Percentiles rank a stretch among this genome's conserved stretches.
These are phyloP conservation scores for Cercospora sp. DNA, from an alignment of 2,329 filamentous ascomycete genomes.

Conservation along the genomic window DNA sequence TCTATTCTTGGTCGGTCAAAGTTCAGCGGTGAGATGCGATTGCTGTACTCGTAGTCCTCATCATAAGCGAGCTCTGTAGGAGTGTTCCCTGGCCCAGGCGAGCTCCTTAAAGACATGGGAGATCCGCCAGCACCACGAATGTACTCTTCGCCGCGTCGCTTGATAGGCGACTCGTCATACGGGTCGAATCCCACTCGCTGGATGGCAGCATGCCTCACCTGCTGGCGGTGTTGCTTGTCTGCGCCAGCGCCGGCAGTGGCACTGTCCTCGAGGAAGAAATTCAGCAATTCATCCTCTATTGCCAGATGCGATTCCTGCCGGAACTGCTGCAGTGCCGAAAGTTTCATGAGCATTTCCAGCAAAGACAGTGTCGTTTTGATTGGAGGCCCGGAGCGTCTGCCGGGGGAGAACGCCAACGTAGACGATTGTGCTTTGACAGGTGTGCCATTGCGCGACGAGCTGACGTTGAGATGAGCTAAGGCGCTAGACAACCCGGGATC, in stretches of 20 bases:
- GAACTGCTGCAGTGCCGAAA: slow-evolving; percentile 86
- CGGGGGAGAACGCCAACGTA: slow-evolving; percentile 37
- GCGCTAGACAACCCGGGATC: slow-evolving; percentile 45
- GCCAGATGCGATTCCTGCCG: slow-evolving; percentile 86
- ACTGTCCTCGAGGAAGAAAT: slow-evolving; percentile 77
- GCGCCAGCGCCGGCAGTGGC: slow-evolving; percentile 65
- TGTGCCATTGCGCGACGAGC: slow-evolving; percentile 25
- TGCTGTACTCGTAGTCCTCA: slow-evolving; percentile 26
- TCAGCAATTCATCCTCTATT: slow-evolving; percentile 84
- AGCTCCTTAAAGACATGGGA: slow-evolving; percentile 12
- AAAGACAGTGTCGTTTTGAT: slow-evolving; percentile 73
- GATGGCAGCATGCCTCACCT: slow-evolving; percentile 60
- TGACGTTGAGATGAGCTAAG: slow-evolving; percentile 51
- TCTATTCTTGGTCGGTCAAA: slow-evolving; percentile 15
- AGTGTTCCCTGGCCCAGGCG: slow-evolving; percentile 11
- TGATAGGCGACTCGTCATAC: slow-evolving; percentile 69
- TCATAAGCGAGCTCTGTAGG: slow-evolving; percentile 20
- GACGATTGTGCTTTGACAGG: slow-evolving; percentile 25
- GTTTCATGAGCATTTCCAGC: slow-evolving; percentile 82
- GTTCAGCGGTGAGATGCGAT: slow-evolving; percentile 21
- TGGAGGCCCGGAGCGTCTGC: slow-evolving; percentile 31
- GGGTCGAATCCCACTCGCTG: slow-evolving; percentile 68
- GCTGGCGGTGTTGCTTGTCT: slow-evolving; percentile 61
- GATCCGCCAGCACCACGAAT: slow-evolving; percentile 23
- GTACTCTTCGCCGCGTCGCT: slow-evolving; percentile 66